phyloP scores from a whole-genome alignment of 371 early-diverging fungal species.

The Circinella minor region DNA sequence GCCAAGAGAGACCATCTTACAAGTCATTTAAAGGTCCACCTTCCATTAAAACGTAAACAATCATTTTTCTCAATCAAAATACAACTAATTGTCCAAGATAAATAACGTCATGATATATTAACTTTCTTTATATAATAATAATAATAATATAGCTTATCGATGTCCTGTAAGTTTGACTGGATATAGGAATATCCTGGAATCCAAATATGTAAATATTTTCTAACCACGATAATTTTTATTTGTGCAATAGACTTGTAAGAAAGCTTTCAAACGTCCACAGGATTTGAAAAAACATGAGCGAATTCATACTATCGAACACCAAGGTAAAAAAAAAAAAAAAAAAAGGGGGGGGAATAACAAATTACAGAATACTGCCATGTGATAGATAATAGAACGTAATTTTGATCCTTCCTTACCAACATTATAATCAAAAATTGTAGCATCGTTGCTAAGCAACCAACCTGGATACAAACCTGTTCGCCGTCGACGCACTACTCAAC shows the following conservation, averaged over 20 bases:
- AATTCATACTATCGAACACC: conserved; percentile 72
- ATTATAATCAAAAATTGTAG: conserved; percentile 5
- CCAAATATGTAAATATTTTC: neutral
- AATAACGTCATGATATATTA: neutral
- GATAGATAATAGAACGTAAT: neutral
- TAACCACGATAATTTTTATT: neutral
- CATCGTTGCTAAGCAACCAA: conserved; percentile 43
- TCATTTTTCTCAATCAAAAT: neutral
- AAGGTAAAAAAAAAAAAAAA: conserved; percentile 23
- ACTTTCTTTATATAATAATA: neutral
- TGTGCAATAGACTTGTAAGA: conserved; percentile 65
- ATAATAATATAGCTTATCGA: conserved; percentile 14
- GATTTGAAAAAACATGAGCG: conserved; percentile 94
- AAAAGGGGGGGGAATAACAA: too few species aligned
- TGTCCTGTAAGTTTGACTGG: conserved; percentile 17
- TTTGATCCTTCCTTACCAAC: conserved; percentile 4
- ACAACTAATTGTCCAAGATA: too few species aligned
- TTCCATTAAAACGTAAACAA: conserved; percentile 80
- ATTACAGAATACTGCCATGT: too few species aligned
- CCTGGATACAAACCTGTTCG: conserved; percentile 41
- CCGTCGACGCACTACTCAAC: conserved; percentile 25
- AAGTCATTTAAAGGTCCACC: conserved; percentile 88
- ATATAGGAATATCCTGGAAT: neutral
- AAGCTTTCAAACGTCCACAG: conserved; percentile 93
- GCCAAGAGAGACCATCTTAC: conserved; percentile 94